Conservation (phyloP, 176 grass and related monocot genomes). For the Eleusine coracana region DNA sequence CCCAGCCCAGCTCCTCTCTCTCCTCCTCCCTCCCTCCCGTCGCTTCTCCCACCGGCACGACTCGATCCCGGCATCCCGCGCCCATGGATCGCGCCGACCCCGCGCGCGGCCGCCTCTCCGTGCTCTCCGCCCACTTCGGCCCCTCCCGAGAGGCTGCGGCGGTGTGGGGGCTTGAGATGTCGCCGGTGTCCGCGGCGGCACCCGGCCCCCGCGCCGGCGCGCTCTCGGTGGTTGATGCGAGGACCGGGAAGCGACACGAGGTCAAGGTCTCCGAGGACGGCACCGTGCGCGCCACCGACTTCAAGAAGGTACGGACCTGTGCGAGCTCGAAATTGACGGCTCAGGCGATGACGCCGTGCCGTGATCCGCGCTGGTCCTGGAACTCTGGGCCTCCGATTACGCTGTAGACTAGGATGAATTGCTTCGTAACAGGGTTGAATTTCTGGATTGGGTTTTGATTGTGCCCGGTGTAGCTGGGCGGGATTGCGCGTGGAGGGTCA, state of each 20-base stretch:
- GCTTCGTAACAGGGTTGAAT: not conserved
- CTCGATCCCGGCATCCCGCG: not conserved
- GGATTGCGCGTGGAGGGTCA: not conserved
- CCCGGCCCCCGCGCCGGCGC: conserved; percentile 54
- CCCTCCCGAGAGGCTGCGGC: not conserved
- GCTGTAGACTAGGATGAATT: not conserved
- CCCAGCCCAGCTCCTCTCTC: not conserved
- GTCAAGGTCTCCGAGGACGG: conserved; percentile 76
- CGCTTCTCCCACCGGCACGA: not conserved
- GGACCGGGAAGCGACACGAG: conserved; percentile 72
- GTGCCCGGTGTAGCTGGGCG: not conserved
- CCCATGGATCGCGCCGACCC: conserved; percentile 57
- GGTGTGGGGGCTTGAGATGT: conserved; percentile 35
- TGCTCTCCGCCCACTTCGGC: conserved; percentile 60
- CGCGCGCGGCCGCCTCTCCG: conserved; percentile 54
- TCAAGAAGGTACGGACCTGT: conserved; percentile 63
- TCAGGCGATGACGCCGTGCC: not conserved
- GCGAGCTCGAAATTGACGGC: not conserved
- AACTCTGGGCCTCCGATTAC: not conserved
- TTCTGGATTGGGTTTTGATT: conserved; percentile 4
- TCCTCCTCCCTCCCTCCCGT: not conserved
- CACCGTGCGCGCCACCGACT: conserved; percentile 75
- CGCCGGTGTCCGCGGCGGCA: conserved; percentile 38
- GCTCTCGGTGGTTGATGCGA: conserved; percentile 59
- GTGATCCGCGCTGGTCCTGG: not conserved